Conservation (phyloP, 176 grass and related monocot genomes). For the Carex myosuroides region DNA sequence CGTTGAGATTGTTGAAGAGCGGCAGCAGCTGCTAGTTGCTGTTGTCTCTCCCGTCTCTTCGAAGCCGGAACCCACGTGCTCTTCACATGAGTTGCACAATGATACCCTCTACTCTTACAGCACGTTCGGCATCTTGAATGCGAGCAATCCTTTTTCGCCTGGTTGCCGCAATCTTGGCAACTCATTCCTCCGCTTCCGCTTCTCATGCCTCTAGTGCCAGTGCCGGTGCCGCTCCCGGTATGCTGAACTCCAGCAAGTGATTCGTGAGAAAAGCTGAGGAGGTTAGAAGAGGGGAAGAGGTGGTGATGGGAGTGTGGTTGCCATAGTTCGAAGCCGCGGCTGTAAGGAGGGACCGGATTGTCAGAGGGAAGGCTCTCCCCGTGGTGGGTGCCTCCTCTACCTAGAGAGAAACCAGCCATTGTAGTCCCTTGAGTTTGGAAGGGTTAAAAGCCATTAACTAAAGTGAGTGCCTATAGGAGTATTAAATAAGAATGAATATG, state of each 20-base stretch:
- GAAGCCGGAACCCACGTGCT: constrained; percentile 48
- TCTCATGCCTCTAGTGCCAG: background rate
- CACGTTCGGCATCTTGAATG: constrained; percentile 45
- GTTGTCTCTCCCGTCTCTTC: constrained; percentile 46
- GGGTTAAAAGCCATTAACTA: constrained; percentile 23
- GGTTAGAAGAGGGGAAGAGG: constrained; percentile 8
- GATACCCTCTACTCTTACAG: constrained; percentile 51
- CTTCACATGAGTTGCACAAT: constrained; percentile 42
- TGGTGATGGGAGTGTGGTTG: constrained; percentile 14
- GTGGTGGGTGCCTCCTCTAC: constrained; percentile 11
- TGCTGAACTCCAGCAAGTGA: background rate
- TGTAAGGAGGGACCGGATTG: constrained; percentile 16
- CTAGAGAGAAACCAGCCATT: constrained; percentile 32
- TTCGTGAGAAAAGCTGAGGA: constrained; percentile 21
- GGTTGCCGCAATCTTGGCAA: constrained; percentile 56
- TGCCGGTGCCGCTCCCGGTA: background rate
- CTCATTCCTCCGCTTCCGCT: constrained; percentile 21
- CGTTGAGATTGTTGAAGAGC: constrained; percentile 15
- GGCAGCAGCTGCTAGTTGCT: constrained; percentile 20
- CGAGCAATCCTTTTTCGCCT: constrained; percentile 48
- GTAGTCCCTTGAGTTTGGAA: background rate
- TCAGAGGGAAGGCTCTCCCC: constrained; percentile 22
- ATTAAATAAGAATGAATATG: constrained; percentile 25
- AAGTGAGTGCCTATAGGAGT: constrained; percentile 10
- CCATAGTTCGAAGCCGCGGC: constrained; percentile 22